Conservation (phyloP, 176 grass and related monocot species). For the Lolium multiflorum region DNA sequence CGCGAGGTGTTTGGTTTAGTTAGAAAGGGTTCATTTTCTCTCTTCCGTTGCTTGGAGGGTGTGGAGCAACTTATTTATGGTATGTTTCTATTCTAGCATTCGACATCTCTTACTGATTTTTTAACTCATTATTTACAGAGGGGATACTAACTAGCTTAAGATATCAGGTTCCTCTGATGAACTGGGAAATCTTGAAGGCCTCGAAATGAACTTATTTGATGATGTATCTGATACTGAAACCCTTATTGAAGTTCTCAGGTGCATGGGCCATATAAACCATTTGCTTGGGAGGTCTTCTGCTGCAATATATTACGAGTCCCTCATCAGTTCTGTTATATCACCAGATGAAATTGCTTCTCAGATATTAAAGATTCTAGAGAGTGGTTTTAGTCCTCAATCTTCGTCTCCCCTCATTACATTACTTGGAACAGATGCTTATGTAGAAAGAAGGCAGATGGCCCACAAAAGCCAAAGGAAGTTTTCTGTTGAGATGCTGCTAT, state of each 20-base stretch:
- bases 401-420: constrained; percentile 64
- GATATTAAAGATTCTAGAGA: constrained; percentile 80
- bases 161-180: constrained; percentile 84
- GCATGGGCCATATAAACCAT: constrained; percentile 86
- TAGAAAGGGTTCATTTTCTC: constrained; percentile 85
- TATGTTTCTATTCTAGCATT: constrained; percentile 54
- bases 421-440: constrained; percentile 79
- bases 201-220: constrained; percentile 46
- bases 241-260: constrained; percentile 84
- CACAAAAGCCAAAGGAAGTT: constrained; percentile 94
- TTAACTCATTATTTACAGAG: constrained; percentile 28
- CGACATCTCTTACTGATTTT: constrained; percentile 19
- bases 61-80: constrained; percentile 83
- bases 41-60: constrained; percentile 81
- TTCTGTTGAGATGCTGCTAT: constrained; percentile 90
- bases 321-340: constrained; percentile 66
- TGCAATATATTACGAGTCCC: constrained; percentile 89
- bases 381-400: constrained; percentile 67
- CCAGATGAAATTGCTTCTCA: constrained; percentile 80
- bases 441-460: constrained; percentile 66
- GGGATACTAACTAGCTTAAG: constrained; percentile 27
- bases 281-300: constrained; percentile 75
- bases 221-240: constrained; percentile 56
- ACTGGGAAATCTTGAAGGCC: constrained; percentile 31
- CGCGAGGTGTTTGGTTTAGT: constrained; percentile 84